These are phyloP conservation scores for Tricholoma flavovirens DNA, from an alignment of 768 basidiomycete genomes.

Conservation along the genomic window DNA sequence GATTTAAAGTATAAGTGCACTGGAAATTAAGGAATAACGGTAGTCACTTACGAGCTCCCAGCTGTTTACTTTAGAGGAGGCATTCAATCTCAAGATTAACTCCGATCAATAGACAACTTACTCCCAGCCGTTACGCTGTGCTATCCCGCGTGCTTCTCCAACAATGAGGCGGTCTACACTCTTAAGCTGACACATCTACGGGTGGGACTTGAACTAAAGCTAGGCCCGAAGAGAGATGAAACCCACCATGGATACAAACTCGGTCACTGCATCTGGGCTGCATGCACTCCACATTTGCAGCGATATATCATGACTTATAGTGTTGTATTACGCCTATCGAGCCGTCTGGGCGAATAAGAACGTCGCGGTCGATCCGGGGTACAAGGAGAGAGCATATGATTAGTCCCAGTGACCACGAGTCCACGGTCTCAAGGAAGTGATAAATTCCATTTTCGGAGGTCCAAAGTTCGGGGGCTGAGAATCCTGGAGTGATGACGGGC, in stretches of 20 bases:
- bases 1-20: background rate
- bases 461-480: background rate
- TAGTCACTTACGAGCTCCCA: background rate
- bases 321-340: background rate
- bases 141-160: background rate
- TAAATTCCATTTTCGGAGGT: background rate
- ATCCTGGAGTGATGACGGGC: background rate
- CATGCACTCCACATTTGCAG: background rate
- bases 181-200: background rate
- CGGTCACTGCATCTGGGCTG: background rate
- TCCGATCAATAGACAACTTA: background rate
- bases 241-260: background rate
- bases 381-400: background rate
- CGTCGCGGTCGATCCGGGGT: background rate
- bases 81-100: background rate
- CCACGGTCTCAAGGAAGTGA: background rate
- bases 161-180: background rate
- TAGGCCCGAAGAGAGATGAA: background rate
- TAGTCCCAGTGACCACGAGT: background rate
- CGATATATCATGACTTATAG: background rate
- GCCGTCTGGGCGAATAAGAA: background rate
- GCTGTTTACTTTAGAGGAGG: background rate
- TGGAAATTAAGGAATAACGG: background rate
- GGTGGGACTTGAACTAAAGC: background rate
- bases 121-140: background rate